Percentiles rank a stretch among this genome's conserved stretches.
Conservation (phyloP, 257 asterid species). For the Buddleja alternifolia region DNA sequence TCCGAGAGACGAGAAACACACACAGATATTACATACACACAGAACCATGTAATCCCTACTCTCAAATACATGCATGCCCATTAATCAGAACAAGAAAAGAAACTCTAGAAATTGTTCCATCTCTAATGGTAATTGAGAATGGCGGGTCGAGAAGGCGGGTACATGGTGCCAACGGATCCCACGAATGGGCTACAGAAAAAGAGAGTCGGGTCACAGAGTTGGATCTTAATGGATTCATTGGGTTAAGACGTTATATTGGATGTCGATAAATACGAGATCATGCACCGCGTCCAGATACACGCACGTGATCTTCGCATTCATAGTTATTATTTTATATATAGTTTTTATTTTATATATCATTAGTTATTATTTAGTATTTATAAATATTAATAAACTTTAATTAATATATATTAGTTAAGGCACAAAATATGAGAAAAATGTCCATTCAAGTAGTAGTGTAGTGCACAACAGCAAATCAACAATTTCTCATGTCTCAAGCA, state of each 20-base stretch:
- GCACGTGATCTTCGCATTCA: slow-evolving; percentile 92
- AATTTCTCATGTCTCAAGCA: no score
- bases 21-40: not conserved
- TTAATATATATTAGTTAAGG: no score
- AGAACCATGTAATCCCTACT: not conserved
- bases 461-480: no score
- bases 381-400: no score
- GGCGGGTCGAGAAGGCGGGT: slow-evolving; percentile 68
- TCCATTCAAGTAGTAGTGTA: no score
- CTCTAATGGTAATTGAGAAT: slow-evolving; percentile 40
- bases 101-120: not conserved
- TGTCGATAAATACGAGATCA: slow-evolving; percentile 80
- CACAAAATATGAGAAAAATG: no score
- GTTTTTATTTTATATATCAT: no score
- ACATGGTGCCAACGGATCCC: slow-evolving; percentile 74
- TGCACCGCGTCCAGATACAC: slow-evolving; percentile 90
- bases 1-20: not conserved
- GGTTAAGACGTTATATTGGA: slow-evolving; percentile 66
- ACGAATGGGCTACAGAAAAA: slow-evolving; percentile 59
- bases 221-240: slow-evolving; percentile 66
- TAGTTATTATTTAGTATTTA: no score
- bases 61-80: slow-evolving; percentile 20
- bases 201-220: slow-evolving; percentile 67
- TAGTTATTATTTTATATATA: no score
- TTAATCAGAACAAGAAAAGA: not conserved